Conservation (phyloP, 2,329 filamentous ascomycete genomes). For the Metarhizium humberi region DNA sequence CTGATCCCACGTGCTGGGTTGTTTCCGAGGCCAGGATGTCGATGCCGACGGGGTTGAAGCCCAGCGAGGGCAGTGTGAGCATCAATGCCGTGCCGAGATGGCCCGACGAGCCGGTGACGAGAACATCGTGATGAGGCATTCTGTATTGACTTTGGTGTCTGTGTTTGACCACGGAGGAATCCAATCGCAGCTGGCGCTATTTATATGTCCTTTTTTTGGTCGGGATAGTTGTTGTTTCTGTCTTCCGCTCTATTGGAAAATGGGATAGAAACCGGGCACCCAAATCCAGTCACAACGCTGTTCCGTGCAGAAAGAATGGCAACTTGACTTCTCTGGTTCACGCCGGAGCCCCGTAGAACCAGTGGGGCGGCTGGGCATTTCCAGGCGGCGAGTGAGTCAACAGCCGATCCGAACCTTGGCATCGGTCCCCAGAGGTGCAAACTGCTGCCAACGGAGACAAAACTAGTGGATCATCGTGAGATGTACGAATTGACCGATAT, state of each 20-base stretch:
- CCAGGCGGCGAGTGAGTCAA: background rate
- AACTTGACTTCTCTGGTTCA: no score
- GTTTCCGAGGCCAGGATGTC: slow-evolving; percentile 30
- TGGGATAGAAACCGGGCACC: no score
- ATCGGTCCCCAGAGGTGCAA: background rate
- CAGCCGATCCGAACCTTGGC: background rate
- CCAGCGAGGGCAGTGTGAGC: slow-evolving; percentile 28
- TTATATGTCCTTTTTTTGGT: no score
- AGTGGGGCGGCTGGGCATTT: background rate
- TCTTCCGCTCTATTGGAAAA: no score
- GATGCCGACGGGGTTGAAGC: slow-evolving; percentile 32
- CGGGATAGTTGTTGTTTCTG: no score
- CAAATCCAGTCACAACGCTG: no score
- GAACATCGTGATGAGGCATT: slow-evolving; percentile 20
- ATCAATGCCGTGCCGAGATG: slow-evolving; percentile 37
- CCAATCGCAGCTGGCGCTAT: no score
- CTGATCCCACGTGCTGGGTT: slow-evolving; percentile 26
- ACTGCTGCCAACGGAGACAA: background rate
- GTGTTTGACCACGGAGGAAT: no score
- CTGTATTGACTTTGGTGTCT: background rate
- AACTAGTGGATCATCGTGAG: background rate
- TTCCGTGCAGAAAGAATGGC: no score
- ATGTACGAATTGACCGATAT: background rate
- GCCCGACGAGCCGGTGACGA: slow-evolving; percentile 37
- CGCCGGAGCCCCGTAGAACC: background rate